Conservation (phyloP, 495 filamentous ascomycete species). For the Saxophila tyrrhenica region DNA sequence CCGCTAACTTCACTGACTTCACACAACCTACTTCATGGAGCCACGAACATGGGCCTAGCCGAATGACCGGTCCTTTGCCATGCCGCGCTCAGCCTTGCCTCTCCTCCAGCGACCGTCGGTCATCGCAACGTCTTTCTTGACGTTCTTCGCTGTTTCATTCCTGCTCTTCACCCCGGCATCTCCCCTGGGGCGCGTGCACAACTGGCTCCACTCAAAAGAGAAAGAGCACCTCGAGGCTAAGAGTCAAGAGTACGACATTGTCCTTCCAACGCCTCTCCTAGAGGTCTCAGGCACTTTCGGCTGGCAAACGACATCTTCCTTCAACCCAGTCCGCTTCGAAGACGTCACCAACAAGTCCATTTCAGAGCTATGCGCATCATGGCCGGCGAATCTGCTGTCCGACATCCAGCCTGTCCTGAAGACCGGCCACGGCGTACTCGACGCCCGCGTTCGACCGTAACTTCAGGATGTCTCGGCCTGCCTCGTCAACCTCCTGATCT, state of each 20-base stretch:
- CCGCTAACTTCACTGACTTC: too few species aligned
- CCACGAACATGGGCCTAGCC: too few species aligned
- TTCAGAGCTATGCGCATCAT: background rate
- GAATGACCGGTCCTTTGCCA: too few species aligned
- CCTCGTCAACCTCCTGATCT: conserved; percentile 5
- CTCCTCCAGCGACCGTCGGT: too few species aligned
- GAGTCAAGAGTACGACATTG: background rate
- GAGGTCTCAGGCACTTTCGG: background rate
- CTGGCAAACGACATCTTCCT: conserved; percentile 1
- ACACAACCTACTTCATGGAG: too few species aligned
- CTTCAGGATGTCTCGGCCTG: conserved; percentile 3
- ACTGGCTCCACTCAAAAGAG: too few species aligned
- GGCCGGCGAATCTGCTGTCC: conserved; percentile 2
- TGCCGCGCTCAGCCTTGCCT: too few species aligned
- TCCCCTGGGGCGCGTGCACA: too few species aligned
- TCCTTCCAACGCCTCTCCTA: background rate
- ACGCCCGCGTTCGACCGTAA: background rate
- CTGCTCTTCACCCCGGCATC: too few species aligned
- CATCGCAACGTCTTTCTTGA: too few species aligned
- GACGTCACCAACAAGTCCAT: background rate
- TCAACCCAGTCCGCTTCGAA: background rate
- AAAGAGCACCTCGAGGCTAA: too few species aligned
- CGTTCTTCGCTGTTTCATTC: too few species aligned
- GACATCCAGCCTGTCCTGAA: conserved; percentile 8
- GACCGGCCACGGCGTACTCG: conserved; percentile 3